Evolutionary conservation across 805 yeast species (phyloP).

Genomic region (Saturnispora kantuleensis): DNA sequence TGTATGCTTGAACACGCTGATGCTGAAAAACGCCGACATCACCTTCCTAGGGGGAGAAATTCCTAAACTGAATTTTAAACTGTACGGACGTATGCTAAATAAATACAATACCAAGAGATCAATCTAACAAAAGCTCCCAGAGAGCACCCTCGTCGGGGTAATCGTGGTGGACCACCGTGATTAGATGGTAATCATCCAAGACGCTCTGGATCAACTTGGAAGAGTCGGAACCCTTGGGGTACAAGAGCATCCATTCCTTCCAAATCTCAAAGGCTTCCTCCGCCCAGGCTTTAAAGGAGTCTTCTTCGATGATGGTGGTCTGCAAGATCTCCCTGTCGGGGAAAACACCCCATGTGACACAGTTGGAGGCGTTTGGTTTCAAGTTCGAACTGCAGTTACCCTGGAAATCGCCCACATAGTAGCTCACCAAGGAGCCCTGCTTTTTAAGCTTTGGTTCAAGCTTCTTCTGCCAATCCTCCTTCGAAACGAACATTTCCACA

Average conservation of each 20-base stretch:
- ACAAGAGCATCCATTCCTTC: constrained; percentile 85
- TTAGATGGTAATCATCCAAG: constrained; percentile 56
- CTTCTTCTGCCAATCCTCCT: constrained; percentile 51
- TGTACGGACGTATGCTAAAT: constrained; percentile 29
- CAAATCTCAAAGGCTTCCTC: constrained; percentile 91
- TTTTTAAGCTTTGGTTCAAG: constrained; percentile 44
- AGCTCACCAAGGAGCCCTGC: constrained; percentile 45
- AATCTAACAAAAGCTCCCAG: constrained; percentile 54
- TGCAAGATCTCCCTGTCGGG: constrained; percentile 84
- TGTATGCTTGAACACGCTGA: constrained; percentile 38
- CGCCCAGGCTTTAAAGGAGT: constrained; percentile 90
- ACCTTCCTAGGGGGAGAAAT: constrained; percentile 25
- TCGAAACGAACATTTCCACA: constrained; percentile 80
- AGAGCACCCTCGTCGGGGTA: constrained; percentile 61
- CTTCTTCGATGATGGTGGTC: constrained; percentile 86
- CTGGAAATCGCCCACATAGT: constrained; percentile 58
- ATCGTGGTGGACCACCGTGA: constrained; percentile 84
- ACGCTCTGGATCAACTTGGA: constrained; percentile 52
- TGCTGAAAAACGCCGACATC: constrained; percentile 20
- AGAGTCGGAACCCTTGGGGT: constrained; percentile 47
- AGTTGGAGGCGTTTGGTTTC: constrained; percentile 48
- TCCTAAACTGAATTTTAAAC: constrained; percentile 18
- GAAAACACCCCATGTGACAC: constrained; percentile 97
- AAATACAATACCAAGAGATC: constrained; percentile 25
- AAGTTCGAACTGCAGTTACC: constrained; percentile 56